These are phyloP conservation scores for Cercophora sp. DNA, from an alignment of 495 filamentous ascomycete species.

Conservation along the genomic window DNA sequence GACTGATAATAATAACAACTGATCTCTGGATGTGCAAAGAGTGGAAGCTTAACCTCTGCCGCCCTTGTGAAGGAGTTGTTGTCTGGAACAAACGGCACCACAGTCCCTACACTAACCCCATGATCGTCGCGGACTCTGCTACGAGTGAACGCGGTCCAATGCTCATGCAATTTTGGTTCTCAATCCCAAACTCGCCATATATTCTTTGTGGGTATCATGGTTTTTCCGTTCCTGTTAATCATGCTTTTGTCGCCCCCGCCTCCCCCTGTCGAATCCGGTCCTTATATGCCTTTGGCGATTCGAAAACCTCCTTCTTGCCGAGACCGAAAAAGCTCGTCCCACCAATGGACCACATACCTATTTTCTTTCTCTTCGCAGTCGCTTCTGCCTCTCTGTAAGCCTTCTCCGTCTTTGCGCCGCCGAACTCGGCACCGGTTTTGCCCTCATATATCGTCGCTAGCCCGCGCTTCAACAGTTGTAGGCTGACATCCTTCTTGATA, in stretches of 20 bases:
- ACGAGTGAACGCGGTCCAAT: no score
- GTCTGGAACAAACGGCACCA: no score
- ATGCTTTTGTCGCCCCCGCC: not conserved
- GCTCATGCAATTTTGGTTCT: no score
- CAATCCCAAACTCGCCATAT: not conserved
- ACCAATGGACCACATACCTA: conserved; percentile 67
- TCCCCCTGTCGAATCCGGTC: conserved; percentile 50
- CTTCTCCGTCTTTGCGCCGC: conserved; percentile 50
- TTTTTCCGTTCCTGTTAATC: not conserved
- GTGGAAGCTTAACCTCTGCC: no score
- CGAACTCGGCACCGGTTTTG: conserved; percentile 84
- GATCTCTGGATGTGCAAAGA: no score
- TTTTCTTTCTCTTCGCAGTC: conserved; percentile 61
- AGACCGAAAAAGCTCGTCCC: conserved; percentile 17
- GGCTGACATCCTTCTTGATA: conserved; percentile 72
- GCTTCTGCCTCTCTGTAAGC: conserved; percentile 69
- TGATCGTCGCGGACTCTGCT: no score
- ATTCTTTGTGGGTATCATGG: conserved; percentile 11
- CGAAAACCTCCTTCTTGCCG: conserved; percentile 52
- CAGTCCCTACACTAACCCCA: no score
- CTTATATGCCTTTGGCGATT: conserved; percentile 88
- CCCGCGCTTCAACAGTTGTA: conserved; percentile 81
- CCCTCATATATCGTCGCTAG: conserved; percentile 90
- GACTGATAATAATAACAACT: no score
- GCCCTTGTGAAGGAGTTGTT: no score